Conservation (phyloP, 495 filamentous ascomycete species). For the Hypoxylon lienhwacheense region DNA sequence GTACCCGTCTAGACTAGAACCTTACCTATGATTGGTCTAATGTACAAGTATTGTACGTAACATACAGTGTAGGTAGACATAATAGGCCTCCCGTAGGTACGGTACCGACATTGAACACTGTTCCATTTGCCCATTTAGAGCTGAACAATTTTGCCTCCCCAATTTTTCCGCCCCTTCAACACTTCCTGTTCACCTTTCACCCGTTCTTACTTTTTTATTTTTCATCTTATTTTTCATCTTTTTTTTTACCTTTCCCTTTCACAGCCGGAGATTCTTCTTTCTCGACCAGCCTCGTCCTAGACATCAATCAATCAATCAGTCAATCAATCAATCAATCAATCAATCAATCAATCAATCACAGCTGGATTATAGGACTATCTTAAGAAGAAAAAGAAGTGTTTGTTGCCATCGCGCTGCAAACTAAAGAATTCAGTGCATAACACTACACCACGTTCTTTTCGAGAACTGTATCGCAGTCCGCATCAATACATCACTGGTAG, state of each 20-base stretch:
- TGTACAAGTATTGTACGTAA: too few relatives aligned
- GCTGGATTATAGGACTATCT: too few relatives aligned
- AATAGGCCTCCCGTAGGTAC: conserved; percentile 4
- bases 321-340: too few relatives aligned
- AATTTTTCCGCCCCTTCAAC: conserved; percentile 25
- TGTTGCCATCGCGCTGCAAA: conserved; percentile 9
- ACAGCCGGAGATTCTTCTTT: conserved; percentile 7
- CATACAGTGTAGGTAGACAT: conserved; percentile 14
- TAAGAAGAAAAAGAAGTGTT: conserved; percentile 4
- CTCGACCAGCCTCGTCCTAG: conserved; percentile 16
- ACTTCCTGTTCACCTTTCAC: conserved; percentile 22
- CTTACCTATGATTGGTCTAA: too few relatives aligned
- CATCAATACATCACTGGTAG: conserved; percentile 8
- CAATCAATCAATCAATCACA: too few relatives aligned
- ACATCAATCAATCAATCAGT: too few relatives aligned
- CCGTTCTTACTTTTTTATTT: conserved; percentile 23
- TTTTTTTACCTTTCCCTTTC: conserved; percentile 26
- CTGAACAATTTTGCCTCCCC: conserved; percentile 39
- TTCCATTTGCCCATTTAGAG: conserved; percentile 20
- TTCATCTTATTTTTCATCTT: conserved; percentile 23
- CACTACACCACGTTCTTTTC: conserved; percentile 5
- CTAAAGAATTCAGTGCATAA: conserved; percentile 5
- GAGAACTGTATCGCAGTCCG: not conserved
- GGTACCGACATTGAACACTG: conserved; percentile 5
- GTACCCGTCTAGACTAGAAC: too few relatives aligned